Percentiles rank a stretch among this genome's conserved stretches.
These are phyloP conservation scores for Leucocoprinus sp. DNA, from an alignment of 768 basidiomycete genomes.

Conservation along the genomic window DNA sequence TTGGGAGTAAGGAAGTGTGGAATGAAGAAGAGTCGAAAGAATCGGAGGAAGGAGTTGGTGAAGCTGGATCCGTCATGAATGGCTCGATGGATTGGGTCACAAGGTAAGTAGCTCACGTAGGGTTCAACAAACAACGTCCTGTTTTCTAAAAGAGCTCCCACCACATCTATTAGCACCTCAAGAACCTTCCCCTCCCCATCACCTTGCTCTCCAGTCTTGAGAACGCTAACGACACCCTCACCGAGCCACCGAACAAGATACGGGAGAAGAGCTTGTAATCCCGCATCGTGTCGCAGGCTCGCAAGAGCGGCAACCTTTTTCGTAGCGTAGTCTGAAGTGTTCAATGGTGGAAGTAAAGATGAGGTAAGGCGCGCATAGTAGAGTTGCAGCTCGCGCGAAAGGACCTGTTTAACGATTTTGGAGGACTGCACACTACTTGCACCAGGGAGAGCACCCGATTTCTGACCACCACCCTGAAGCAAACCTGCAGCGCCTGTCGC, in stretches of 20 bases:
- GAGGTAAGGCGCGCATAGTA: slow-evolving; percentile 90
- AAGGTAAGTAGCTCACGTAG: slow-evolving; percentile 57
- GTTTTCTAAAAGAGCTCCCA: slow-evolving; percentile 81
- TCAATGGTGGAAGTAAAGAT: slow-evolving; percentile 60
- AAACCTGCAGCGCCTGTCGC: slow-evolving; percentile 19
- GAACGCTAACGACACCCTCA: slow-evolving; percentile 68
- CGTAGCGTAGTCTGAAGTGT: slow-evolving; percentile 40
- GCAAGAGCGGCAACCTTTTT: slow-evolving; percentile 88
- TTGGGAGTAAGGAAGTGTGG: slow-evolving; percentile 66
- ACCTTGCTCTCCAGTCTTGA: slow-evolving; percentile 47
- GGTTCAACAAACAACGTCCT: slow-evolving; percentile 89
- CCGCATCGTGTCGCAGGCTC: slow-evolving; percentile 83
- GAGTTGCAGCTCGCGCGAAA: slow-evolving; percentile 89
- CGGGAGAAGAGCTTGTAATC: slow-evolving; percentile 83
- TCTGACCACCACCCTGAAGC: slow-evolving; percentile 15
- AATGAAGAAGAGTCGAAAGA: slow-evolving; percentile 85
- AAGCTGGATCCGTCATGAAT: slow-evolving; percentile 42
- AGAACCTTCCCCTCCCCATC: slow-evolving; percentile 66
- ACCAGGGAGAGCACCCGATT: slow-evolving; percentile 17
- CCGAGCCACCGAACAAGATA: slow-evolving; percentile 95
- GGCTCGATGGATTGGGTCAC: background rate
- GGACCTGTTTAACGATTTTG: slow-evolving; percentile 76
- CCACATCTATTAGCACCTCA: slow-evolving; percentile 77
- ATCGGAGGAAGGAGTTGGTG: slow-evolving; percentile 94
- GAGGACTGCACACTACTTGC: slow-evolving; percentile 19